phyloP scores from a whole-genome alignment of 495 filamentous ascomycete species.

The Amniculicola lignicola region DNA sequence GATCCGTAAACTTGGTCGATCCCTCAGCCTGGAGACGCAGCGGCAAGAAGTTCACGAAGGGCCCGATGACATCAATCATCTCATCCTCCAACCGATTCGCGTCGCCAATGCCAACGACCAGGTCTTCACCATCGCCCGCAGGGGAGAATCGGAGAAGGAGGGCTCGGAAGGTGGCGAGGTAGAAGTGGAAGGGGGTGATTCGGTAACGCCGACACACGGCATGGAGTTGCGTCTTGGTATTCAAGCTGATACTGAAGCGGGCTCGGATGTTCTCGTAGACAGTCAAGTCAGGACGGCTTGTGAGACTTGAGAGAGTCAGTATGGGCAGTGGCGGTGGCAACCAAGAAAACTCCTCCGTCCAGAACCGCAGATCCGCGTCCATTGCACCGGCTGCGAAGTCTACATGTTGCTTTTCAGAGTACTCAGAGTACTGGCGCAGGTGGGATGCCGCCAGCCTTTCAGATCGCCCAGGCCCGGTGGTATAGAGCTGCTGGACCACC shows the following conservation, averaged over 20 bases:
- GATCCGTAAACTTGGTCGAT: background rate
- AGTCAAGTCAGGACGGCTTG: background rate
- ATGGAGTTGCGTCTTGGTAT: background rate
- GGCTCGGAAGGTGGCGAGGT: background rate
- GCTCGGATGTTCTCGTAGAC: background rate
- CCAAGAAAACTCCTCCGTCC: background rate
- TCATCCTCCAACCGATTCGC: background rate
- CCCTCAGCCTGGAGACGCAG: background rate
- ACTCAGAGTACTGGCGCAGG: background rate
- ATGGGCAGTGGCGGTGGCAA: background rate
- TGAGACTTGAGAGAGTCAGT: background rate
- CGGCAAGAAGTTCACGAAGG: background rate
- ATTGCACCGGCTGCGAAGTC: background rate
- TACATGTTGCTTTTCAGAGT: background rate
- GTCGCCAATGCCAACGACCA: background rate
- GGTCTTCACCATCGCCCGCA: no score
- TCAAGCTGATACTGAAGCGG: background rate
- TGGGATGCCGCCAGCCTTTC: background rate
- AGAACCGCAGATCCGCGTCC: background rate
- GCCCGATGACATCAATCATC: background rate
- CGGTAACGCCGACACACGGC: background rate
- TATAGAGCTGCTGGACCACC: background rate
- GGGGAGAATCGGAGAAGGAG: background rate
- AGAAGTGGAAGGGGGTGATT: background rate
- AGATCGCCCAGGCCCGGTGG: no score